Percentiles rank a stretch among this genome's conserved stretches.
Conservation (phyloP, 345 rosid species). For the Acer campestre region DNA sequence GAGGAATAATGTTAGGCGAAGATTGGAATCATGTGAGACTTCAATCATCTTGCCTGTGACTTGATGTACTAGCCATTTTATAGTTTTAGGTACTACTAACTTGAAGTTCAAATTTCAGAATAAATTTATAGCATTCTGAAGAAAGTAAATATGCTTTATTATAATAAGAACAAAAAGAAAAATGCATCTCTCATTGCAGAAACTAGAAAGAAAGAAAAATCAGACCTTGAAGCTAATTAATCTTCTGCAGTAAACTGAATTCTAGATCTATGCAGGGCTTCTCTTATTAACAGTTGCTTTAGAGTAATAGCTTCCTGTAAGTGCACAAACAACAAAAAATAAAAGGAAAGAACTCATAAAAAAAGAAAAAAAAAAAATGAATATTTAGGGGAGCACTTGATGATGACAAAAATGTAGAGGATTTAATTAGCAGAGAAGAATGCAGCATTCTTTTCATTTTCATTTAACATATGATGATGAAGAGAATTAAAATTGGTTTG, state of each 20-base stretch:
- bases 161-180: slow-evolving; percentile 20
- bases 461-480: not conserved
- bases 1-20: slow-evolving; percentile 49
- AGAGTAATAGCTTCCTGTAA: slow-evolving; percentile 15
- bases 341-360: slow-evolving; percentile 27
- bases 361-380: slow-evolving; percentile 17
- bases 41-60: slow-evolving; percentile 34
- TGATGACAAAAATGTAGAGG: not conserved
- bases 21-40: slow-evolving; percentile 37
- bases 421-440: not conserved
- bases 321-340: slow-evolving; percentile 32
- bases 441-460: slow-evolving; percentile 6
- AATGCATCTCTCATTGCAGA: slow-evolving; percentile 38
- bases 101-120: slow-evolving; percentile 24
- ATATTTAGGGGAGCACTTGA: slow-evolving; percentile 20
- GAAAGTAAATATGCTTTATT: not conserved
- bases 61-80: slow-evolving; percentile 29
- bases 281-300: not conserved
- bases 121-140: slow-evolving; percentile 12
- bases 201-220: slow-evolving; percentile 24
- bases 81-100: slow-evolving; percentile 29
- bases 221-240: slow-evolving; percentile 33
- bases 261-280: slow-evolving; percentile 35
- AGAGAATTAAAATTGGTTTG: slow-evolving; percentile 2
- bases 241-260: slow-evolving; percentile 31